Base-by-base conservation (phyloP, 2,329 filamentous ascomycete species). In the Nigrograna mackinnonii region DNA sequence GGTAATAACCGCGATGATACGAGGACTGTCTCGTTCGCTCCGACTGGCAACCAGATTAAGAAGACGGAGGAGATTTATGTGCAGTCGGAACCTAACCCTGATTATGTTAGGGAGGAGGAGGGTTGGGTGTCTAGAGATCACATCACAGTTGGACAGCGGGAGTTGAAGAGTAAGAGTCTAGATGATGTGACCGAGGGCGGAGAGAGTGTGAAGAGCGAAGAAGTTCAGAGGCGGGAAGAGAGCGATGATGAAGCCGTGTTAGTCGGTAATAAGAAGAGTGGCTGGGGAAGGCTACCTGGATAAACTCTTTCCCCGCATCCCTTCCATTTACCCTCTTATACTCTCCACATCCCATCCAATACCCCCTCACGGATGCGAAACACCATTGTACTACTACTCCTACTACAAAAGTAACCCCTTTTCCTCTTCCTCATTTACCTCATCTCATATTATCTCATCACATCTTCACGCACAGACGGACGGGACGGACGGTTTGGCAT, bases 1-100 rank as follows among this genome's bases (percentile, higher is more conserved):
- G 3, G 24, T 6, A 19, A 20, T 2, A 2, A 22, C 7, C 14
- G 19, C 5, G 13, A 18, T 4, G 14, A 22, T 17, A 21, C 16
- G 4, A n/a, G 34, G 13, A 30, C 44, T 11, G 31, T 51, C 24
- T 54, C 50, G 39, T 61, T 64, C 22, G 36, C 46, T 4, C 57
- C 58, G 2, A 52, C 37, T 4, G 59, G 50, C 18, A 63, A 56
- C 22, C 58, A 63, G 24, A 64, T 64, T 45, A 64, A 63, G 39
- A 54, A 56, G 33, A 64, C 60, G 3, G 49, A 52, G n/a, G 58
- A 62, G 46, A 49, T 63, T 31, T 46, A 49, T 6, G 41, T 64
- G 16, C 49, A 43, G 13, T 57, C 42, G 14, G 58, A 63, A 19
- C 58, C 54, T 1, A 62, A 62, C 18, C 54, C 51, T 3, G 49